These are phyloP conservation scores for Hypoxylon cercidicola DNA, from an alignment of 495 filamentous ascomycete genomes.

Conservation along the genomic window DNA sequence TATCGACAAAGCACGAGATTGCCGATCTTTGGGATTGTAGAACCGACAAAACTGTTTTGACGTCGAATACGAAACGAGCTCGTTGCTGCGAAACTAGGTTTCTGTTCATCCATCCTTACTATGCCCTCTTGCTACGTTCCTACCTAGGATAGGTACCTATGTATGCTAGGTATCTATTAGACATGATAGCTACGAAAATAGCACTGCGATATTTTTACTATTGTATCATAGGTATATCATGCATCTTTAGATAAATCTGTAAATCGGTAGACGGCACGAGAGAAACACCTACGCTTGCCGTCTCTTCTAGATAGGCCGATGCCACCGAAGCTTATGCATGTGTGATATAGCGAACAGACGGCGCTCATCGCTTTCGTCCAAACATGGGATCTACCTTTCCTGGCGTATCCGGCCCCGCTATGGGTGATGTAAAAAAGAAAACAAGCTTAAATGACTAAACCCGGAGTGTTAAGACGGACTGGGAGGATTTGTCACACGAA, in stretches of 20 bases:
- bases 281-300: background rate
- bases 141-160: too few relatives aligned
- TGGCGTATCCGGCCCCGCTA: slow-evolving; percentile 31
- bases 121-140: background rate
- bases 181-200: background rate
- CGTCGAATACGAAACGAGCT: slow-evolving; percentile 29
- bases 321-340: background rate
- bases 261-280: too few relatives aligned
- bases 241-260: too few relatives aligned
- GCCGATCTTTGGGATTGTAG: slow-evolving; percentile 30
- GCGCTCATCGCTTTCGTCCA: slow-evolving; percentile 16
- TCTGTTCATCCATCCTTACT: background rate
- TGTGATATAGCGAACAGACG: slow-evolving; percentile 11
- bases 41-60: slow-evolving; percentile 31
- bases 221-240: background rate
- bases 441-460: slow-evolving; percentile 30
- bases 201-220: too few relatives aligned
- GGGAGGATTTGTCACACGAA: slow-evolving; percentile 8
- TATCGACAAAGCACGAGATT: slow-evolving; percentile 30
- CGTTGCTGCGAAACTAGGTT: background rate
- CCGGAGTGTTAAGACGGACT: slow-evolving; percentile 1
- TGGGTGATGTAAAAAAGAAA: slow-evolving; percentile 29
- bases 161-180: background rate
- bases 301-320: background rate
- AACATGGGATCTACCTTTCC: slow-evolving; percentile 36